A percentile compares a stretch with the other conserved stretches of the same genome.
phyloP scores from a whole-genome alignment of 768 basidiomycete species.

The Suillus luteus region DNA sequence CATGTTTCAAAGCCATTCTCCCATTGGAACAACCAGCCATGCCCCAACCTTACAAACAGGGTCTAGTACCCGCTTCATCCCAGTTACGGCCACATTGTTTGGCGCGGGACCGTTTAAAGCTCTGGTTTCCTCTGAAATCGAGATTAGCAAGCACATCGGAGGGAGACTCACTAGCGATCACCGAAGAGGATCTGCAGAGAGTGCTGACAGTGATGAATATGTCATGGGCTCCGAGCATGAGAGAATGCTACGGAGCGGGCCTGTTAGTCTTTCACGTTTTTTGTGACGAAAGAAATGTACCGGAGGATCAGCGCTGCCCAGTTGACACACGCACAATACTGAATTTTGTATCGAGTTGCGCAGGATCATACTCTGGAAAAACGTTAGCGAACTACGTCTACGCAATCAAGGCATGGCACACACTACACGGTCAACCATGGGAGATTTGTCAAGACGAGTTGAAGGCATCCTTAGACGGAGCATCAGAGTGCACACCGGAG shows the following conservation, averaged over 20 bases:
- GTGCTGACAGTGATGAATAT: slow-evolving; percentile 11
- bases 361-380: no score
- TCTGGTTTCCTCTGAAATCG: slow-evolving; percentile 23
- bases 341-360: slow-evolving; percentile 29
- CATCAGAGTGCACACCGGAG: no score
- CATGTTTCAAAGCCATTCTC: no score
- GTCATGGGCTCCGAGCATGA: slow-evolving; percentile 34
- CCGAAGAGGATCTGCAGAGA: background rate
- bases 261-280: slow-evolving; percentile 42
- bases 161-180: no score
- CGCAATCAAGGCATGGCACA: slow-evolving; percentile 49
- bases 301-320: slow-evolving; percentile 37
- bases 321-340: slow-evolving; percentile 26
- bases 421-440: slow-evolving; percentile 35
- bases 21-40: no score
- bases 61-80: no score
- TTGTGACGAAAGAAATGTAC: slow-evolving; percentile 34
- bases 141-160: background rate
- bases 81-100: slow-evolving; percentile 20
- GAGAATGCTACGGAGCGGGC: slow-evolving; percentile 40
- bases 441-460: background rate
- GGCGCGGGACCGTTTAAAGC: slow-evolving; percentile 26
- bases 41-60: no score
- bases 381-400: slow-evolving; percentile 35
- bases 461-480: background rate